A percentile compares a stretch with the other conserved stretches of the same genome.
phyloP scores from a whole-genome alignment of 2,329 filamentous ascomycete species.

The Ceratocystis diversiconidia region DNA sequence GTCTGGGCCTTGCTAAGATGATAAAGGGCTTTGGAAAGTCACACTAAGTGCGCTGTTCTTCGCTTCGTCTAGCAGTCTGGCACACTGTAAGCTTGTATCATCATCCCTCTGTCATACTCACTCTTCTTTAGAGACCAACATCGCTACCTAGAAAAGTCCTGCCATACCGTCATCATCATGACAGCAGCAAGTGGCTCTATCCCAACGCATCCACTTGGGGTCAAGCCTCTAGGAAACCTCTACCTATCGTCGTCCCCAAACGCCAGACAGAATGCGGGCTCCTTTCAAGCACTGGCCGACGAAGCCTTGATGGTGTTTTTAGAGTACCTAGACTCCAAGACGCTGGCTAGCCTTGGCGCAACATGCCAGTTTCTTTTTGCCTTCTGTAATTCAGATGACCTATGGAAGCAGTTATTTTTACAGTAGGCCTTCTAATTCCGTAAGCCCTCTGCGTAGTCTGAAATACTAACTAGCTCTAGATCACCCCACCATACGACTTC shows the following conservation, averaged over 20 bases:
- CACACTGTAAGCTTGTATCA: background rate
- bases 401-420: constrained; percentile 78
- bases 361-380: constrained; percentile 81
- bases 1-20: background rate
- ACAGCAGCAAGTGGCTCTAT: constrained; percentile 33
- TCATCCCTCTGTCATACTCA: background rate
- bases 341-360: constrained; percentile 52
- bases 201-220: constrained; percentile 63
- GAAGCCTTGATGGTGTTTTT: constrained; percentile 63
- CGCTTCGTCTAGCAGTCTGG: background rate
- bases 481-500: constrained; percentile 18
- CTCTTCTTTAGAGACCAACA: too few relatives aligned
- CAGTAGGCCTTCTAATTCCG: constrained; percentile 43
- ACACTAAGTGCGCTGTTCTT: background rate
- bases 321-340: constrained; percentile 54
- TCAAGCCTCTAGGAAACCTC: constrained; percentile 80
- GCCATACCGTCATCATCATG: background rate
- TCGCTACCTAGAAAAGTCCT: background rate
- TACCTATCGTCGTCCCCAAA: constrained; percentile 38
- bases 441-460: background rate
- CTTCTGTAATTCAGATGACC: constrained; percentile 67
- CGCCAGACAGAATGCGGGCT: constrained; percentile 37
- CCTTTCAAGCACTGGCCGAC: constrained; percentile 58
- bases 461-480: constrained; percentile 18
- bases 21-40: background rate